Evolutionary conservation across 768 basidiomycete species (phyloP).

Genomic region (Chiua virens): DNA sequence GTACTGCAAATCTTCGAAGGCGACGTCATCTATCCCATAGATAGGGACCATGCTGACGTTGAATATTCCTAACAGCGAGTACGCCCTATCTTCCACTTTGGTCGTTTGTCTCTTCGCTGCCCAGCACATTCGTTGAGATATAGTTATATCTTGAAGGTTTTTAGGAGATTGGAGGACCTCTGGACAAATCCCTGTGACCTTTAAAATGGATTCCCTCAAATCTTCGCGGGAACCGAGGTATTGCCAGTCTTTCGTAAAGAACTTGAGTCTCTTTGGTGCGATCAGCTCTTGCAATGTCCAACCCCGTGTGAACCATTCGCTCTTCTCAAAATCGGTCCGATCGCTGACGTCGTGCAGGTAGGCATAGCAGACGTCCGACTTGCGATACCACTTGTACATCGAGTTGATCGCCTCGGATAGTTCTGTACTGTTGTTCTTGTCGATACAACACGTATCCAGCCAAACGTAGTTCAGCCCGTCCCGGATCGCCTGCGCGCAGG

Average conservation of each 20-base stretch:
- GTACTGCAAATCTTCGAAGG: conserved; percentile 27
- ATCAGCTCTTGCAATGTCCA: conserved; percentile 34
- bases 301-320: conserved; percentile 32
- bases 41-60: conserved; percentile 14
- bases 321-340: conserved; percentile 12
- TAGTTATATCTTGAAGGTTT: conserved; percentile 11
- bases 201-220: conserved; percentile 11
- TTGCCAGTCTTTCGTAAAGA: conserved; percentile 29
- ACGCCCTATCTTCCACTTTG: conserved; percentile 28
- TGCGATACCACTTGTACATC: conserved; percentile 35
- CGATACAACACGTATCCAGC: conserved; percentile 36
- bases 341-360: conserved; percentile 28
- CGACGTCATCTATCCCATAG: conserved; percentile 27
- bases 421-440: conserved; percentile 28
- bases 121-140: conserved; percentile 31
- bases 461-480: conserved; percentile 26
- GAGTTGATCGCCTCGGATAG: conserved; percentile 31
- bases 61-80: conserved; percentile 31
- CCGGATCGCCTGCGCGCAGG: conserved; percentile 16
- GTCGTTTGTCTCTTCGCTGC: conserved; percentile 24
- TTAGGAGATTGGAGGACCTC: conserved; percentile 13
- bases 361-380: conserved; percentile 26
- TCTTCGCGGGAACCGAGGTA: conserved; percentile 14
- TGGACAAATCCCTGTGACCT: conserved; percentile 14
- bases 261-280: conserved; percentile 26